Evolutionary conservation across 1,284 basidiomycete genomes (phyloP).

Genomic region (Cerrena zonata): DNA sequence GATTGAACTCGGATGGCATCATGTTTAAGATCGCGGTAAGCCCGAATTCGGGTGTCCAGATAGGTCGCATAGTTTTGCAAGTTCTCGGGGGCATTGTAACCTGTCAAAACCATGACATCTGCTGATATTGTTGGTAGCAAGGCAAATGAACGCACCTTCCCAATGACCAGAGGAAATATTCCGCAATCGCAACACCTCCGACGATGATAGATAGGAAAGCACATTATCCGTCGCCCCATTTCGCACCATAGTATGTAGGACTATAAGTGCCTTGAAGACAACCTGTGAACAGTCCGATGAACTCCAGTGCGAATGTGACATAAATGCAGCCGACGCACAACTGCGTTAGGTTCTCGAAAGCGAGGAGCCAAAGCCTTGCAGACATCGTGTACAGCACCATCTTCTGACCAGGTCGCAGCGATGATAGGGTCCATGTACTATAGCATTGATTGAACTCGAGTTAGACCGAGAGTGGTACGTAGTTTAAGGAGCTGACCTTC

Average conservation of each 20-base stretch:
- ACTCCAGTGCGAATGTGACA: conserved; percentile 2
- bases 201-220: conserved; percentile 73
- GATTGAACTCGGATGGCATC: conserved; percentile 88
- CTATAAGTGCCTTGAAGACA: conserved; percentile 93
- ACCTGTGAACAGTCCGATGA: conserved; percentile 45
- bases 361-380: conserved; percentile 80
- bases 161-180: conserved; percentile 74
- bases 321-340: conserved; percentile 51
- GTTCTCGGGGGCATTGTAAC: conserved; percentile 81
- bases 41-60: conserved; percentile 83
- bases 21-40: conserved; percentile 87
- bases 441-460: conserved; percentile 1
- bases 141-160: conserved; percentile 57
- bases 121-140: conserved; percentile 1
- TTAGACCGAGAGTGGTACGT: not conserved
- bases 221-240: conserved; percentile 91
- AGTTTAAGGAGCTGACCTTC: conserved; percentile 59
- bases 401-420: conserved; percentile 88
- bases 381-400: conserved; percentile 87
- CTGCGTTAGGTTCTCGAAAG: conserved; percentile 83
- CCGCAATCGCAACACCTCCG: conserved; percentile 73
- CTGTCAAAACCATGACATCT: conserved; percentile 33
- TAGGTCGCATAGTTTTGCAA: conserved; percentile 85
- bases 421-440: conserved; percentile 89
- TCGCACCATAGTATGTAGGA: conserved; percentile 92